A percentile compares a stretch with the other conserved stretches of the same genome.
These are phyloP conservation scores for Platanus orientalis DNA, from an alignment of 164 flowering plant species.

Conservation along the genomic window DNA sequence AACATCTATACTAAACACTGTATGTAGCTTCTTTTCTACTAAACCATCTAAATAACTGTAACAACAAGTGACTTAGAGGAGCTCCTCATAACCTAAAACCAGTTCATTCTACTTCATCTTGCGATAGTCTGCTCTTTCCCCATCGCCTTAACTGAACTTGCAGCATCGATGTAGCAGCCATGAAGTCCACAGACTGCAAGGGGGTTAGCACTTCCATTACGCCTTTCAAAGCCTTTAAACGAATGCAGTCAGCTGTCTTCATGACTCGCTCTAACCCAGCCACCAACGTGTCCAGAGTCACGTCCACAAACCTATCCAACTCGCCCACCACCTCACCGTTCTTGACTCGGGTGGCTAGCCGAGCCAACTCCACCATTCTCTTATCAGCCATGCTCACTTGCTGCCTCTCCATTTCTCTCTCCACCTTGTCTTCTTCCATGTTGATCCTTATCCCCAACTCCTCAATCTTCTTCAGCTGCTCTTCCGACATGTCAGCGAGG, in stretches of 20 bases:
- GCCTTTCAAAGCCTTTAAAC: conserved; percentile 16
- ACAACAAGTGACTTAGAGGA: no score
- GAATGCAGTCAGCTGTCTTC: conserved; percentile 19
- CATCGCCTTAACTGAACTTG: conserved; percentile 10
- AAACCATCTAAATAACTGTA: no score
- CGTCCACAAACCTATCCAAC: conserved; percentile 9
- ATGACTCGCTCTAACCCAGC: conserved; percentile 9
- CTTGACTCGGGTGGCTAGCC: neutral
- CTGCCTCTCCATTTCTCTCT: conserved; percentile 26
- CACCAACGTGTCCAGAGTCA: conserved; percentile 8
- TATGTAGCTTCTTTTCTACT: no score
- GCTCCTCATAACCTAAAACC: no score
- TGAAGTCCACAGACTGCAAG: conserved; percentile 17
- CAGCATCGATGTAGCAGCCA: conserved; percentile 13
- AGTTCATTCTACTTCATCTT: no score
- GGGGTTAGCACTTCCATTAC: conserved; percentile 12
- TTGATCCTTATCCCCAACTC: conserved; percentile 16
- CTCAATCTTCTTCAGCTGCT: conserved; percentile 14
- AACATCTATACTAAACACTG: no score
- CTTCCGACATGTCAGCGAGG: neutral
- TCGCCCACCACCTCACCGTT: conserved; percentile 3
- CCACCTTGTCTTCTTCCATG: conserved; percentile 27
- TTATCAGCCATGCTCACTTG: conserved; percentile 25
- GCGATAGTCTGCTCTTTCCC: conserved; percentile 6
- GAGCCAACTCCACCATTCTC: conserved; percentile 18